Base-by-base conservation (phyloP, 1,284 basidiomycete species). In the Rhizopogon parksii region DNA sequence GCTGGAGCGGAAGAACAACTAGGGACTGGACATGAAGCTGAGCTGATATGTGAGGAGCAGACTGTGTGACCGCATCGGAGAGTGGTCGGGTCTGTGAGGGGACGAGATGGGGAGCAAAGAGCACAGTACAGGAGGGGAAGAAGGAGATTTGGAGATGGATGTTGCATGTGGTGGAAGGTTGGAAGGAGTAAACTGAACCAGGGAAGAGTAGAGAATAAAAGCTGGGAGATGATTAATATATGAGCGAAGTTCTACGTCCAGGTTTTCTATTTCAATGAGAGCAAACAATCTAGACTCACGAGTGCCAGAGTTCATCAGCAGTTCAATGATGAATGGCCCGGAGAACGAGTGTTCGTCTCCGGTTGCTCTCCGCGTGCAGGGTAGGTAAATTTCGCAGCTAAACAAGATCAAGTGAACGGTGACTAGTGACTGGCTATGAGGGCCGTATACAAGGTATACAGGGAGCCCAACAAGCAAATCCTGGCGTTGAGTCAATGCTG, bases 1-100 rank as follows among this genome's bases (percentile, higher is more conserved):
- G 61, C 34, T 52, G 58, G 53, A 46, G 9, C 46, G 42, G 52
- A 11, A 35, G 46, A 36, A 51, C 56, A 60, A 36, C 42, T 53
- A 45, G 57, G 67, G 52, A 60, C 35, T 54, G 60, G 60, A 39
- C 64, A 61, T 38, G 30, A 36, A 21, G 56, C 9, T 9, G 62
- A 56, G 50, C 46, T 40, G 53, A 63, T 34, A 21, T 62, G 63
- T 6, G 49, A 45, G 14, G 66, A 59, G 39, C 80, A 82, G 45
- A 80, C 58, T 21, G 80, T 74, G 55, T 82, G 80, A 2, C 80
- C 80, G 53, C 80, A 82, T 27, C 69, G 69, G 39, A 82, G 71
- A 0, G 80, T 82, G 8, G 74, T 70, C 0, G 80, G 80, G 1
- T 69, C 64, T 27, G 59, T 50, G 24, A 79, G 67, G 38, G 67